Base-by-base conservation (phyloP, 176 grass and related monocot genomes). In the Hyparrhenia diplandra region DNA sequence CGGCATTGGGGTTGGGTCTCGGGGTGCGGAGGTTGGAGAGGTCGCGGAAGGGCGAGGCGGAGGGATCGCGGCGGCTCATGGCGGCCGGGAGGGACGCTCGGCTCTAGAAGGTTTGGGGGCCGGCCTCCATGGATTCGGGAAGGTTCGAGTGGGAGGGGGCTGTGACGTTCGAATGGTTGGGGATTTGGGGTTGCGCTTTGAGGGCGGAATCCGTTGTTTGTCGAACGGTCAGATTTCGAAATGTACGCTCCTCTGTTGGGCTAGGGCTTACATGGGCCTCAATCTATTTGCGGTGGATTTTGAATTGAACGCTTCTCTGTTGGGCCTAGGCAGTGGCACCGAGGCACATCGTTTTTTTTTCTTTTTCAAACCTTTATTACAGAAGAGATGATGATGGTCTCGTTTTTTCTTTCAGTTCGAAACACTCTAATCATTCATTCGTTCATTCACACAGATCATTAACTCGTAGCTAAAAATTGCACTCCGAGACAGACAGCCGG, bases 1-100 rank as follows among this genome's bases (percentile, higher is more conserved):
- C 67, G 47, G 85, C 67, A 13, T 83, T 90, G 70, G 31, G 82
- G 61, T 49, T 74, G 18, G 88, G 79, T 29, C 47, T 69, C 13
- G 88, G 85, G 85, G 78, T 85, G 57, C 59, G 72, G 85, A 79
- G 67, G 88, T 90, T 93, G 88, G 91, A 90, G 88, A 87, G 36
- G 63, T 93, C 88, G 23, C 91, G 79, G 58, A 84, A 82, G 36
- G 81, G 79, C 13, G 82, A 58, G 18, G 20, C 43, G 45, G 72
- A 10, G 3, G 69, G 67, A 41, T 87, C 85, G 49, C 72, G 49
- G 69, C 31, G 84, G 80, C 25, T 73, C 78, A 85, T 82, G 91
- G 67, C 69, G 55, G 30, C 18, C 14, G 78, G 21, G 11, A 63
- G 31, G 3, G 21, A 25, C 18, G n/a, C n/a, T n/a, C n/a, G n/a